A percentile compares a stretch with the other conserved stretches of the same genome.
These are phyloP conservation scores for Phialophora chinensis DNA, from an alignment of 2,329 filamentous ascomycete species.

Conservation along the genomic window DNA sequence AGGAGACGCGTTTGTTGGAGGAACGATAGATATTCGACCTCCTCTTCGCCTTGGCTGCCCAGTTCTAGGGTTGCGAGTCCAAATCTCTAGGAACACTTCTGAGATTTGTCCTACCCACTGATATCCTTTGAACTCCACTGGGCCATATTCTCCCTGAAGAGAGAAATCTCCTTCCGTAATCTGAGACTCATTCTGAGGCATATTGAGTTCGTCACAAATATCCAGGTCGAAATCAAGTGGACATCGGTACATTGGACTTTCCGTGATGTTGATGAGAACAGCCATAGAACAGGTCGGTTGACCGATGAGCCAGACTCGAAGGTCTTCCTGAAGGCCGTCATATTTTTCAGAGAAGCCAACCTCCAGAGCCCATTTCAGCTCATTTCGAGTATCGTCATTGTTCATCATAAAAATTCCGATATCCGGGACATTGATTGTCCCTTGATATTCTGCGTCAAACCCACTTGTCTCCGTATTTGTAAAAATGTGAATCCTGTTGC, in stretches of 20 bases:
- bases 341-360: conserved; percentile 19
- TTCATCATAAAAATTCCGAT: conserved; percentile 13
- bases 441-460: neutral
- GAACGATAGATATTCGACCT: conserved; percentile 10
- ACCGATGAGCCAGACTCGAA: conserved; percentile 15
- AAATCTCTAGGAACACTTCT: conserved; percentile 21
- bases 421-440: conserved; percentile 2
- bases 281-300: conserved; percentile 7
- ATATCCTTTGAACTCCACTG: conserved; percentile 14
- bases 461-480: neutral
- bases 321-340: conserved; percentile 6
- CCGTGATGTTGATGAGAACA: conserved; percentile 10
- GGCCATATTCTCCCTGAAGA: conserved; percentile 20
- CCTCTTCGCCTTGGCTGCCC: conserved; percentile 2
- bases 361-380: conserved; percentile 16
- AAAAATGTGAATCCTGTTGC: conserved; percentile 4
- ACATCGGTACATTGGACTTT: conserved; percentile 7
- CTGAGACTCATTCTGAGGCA: neutral
- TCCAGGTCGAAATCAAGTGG: conserved; percentile 11
- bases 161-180: conserved; percentile 1
- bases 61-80: conserved; percentile 11
- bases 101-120: conserved; percentile 20
- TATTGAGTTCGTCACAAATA: conserved; percentile 7
- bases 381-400: conserved; percentile 2
- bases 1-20: conserved; percentile 6